phyloP scores from a whole-genome alignment of 805 yeast species.

The Phaffomyces antillensis region DNA sequence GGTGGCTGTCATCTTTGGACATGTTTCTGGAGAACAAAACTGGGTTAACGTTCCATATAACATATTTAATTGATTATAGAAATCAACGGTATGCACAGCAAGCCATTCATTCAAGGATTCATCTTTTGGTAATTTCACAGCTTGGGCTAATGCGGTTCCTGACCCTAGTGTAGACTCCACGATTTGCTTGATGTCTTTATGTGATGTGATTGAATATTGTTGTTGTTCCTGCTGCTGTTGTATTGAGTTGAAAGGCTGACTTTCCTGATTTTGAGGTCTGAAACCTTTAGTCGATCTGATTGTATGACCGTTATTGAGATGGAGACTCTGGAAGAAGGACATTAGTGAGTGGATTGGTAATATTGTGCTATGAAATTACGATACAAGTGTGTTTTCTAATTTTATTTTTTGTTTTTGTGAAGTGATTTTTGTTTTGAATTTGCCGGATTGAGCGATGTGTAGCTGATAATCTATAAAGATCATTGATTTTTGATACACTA shows the following conservation, averaged over 20 bases:
- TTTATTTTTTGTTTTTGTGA: not conserved
- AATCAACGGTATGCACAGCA: conserved; percentile 96
- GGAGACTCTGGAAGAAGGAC: conserved; percentile 29
- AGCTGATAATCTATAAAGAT: too few relatives aligned
- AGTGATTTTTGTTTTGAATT: conserved; percentile 5
- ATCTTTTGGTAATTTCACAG: conserved; percentile 88
- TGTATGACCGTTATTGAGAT: conserved; percentile 39
- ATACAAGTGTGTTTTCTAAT: not conserved
- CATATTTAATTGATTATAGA: conserved; percentile 95
- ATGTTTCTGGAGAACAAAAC: conserved; percentile 89
- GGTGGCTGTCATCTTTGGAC: conserved; percentile 97
- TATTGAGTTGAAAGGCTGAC: not conserved
- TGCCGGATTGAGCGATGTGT: too few relatives aligned
- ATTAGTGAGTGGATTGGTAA: conserved; percentile 2
- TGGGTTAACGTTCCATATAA: conserved; percentile 92
- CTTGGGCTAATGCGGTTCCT: conserved; percentile 83
- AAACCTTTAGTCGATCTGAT: conserved; percentile 41
- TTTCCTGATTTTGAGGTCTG: conserved; percentile 16
- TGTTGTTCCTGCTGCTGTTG: conserved; percentile 7
- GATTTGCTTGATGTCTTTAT: conserved; percentile 72
- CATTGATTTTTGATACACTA: too few relatives aligned
- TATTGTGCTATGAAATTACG: too few relatives aligned
- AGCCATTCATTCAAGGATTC: conserved; percentile 92
- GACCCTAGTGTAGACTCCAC: conserved; percentile 96
- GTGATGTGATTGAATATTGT: conserved; percentile 40